phyloP scores from a whole-genome alignment of 2,329 filamentous ascomycete species.

The Alternaria infectoria region DNA sequence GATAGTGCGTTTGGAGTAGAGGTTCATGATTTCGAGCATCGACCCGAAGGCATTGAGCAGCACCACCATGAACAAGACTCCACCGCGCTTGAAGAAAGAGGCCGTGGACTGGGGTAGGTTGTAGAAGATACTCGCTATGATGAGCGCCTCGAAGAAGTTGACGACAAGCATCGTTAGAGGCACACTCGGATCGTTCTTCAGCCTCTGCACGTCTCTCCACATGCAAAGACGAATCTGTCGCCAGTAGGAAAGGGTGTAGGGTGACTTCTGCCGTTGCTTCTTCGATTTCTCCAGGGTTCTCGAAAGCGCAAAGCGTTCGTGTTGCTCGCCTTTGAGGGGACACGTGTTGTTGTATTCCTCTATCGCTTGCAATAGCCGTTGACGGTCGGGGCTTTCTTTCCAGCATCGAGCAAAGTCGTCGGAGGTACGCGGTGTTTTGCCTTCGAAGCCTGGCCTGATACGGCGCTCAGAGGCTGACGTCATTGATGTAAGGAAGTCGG shows the following conservation, averaged over 20 bases:
- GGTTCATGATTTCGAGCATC: slow-evolving; percentile 63
- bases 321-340: slow-evolving; percentile 49
- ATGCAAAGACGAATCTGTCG: slow-evolving; percentile 8
- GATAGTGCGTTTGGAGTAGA: slow-evolving; percentile 85
- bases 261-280: slow-evolving; percentile 61
- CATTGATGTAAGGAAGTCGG: slow-evolving; percentile 77
- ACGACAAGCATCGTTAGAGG: slow-evolving; percentile 69
- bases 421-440: slow-evolving; percentile 48
- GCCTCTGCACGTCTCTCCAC: slow-evolving; percentile 1
- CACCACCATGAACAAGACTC: slow-evolving; percentile 79
- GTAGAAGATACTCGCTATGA: slow-evolving; percentile 80
- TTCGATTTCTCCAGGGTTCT: slow-evolving; percentile 53
- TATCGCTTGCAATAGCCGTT: slow-evolving; percentile 50
- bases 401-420: slow-evolving; percentile 58
- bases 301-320: slow-evolving; percentile 41
- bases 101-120: slow-evolving; percentile 61
- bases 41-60: slow-evolving; percentile 76
- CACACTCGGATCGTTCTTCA: slow-evolving; percentile 50
- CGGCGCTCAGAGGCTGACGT: slow-evolving; percentile 53
- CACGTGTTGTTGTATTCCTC: slow-evolving; percentile 55
- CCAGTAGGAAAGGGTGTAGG: slow-evolving; percentile 56
- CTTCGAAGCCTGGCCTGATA: slow-evolving; percentile 47
- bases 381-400: slow-evolving; percentile 49
- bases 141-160: slow-evolving; percentile 74
- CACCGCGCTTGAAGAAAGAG: slow-evolving; percentile 61